A percentile compares a stretch with the other conserved stretches of the same genome.
Conservation (phyloP, 768 basidiomycete genomes). For the Asterophora lycoperdoides region DNA sequence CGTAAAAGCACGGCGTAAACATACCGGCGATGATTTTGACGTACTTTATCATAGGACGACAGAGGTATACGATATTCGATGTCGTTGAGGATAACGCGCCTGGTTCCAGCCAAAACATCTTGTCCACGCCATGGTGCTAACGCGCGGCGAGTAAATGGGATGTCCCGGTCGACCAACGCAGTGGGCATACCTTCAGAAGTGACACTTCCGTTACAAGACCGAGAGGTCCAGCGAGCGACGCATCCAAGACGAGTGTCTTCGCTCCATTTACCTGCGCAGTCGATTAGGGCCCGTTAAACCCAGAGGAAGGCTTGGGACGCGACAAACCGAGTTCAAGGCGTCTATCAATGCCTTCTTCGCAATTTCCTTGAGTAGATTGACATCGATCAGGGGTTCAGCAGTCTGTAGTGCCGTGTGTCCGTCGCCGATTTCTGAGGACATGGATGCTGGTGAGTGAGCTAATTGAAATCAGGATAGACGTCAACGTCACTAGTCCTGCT, state of each 20-base stretch:
- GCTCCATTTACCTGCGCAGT: slow-evolving; percentile 74
- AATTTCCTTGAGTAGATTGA: slow-evolving; percentile 68
- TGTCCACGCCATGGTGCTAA: slow-evolving; percentile 97
- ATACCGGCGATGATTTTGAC: slow-evolving; percentile 90
- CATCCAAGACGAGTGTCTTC: slow-evolving; percentile 94
- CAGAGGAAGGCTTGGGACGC: not conserved
- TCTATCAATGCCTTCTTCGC: slow-evolving; percentile 80
- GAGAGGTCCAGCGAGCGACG: slow-evolving; percentile 83
- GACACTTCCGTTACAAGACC: slow-evolving; percentile 95
- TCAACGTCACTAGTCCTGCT: not conserved
- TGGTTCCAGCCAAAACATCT: slow-evolving; percentile 98
- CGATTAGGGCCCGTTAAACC: not conserved
- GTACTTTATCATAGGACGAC: slow-evolving; percentile 78
- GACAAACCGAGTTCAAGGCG: slow-evolving; percentile 72
- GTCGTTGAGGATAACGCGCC: slow-evolving; percentile 81
- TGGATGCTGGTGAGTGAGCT: slow-evolving; percentile 3
- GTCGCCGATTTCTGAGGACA: slow-evolving; percentile 13
- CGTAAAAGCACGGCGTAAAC: slow-evolving; percentile 24
- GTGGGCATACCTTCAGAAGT: slow-evolving; percentile 68
- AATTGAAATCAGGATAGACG: not conserved
- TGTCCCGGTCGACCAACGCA: not conserved
- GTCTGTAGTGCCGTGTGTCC: slow-evolving; percentile 15
- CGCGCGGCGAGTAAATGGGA: not conserved
- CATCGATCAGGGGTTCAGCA: slow-evolving; percentile 45
- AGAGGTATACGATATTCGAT: slow-evolving; percentile 89